Evolutionary conservation across 2,329 filamentous ascomycete genomes (phyloP), one percentile per base, ranked within the genome.

Genomic region (Hirsutella thompsonii): DNA sequence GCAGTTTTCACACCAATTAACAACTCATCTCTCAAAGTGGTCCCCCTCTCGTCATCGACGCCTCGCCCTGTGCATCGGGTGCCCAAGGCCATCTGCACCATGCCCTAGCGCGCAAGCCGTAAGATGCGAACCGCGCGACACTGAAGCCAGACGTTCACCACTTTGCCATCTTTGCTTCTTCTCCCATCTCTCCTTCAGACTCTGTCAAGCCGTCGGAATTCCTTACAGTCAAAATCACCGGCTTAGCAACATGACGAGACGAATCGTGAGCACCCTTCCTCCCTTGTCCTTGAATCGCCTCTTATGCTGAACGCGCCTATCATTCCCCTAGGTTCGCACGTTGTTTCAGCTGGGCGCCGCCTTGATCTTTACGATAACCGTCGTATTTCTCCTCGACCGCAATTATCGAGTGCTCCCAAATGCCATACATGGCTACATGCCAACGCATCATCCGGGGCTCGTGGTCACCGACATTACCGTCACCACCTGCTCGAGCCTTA

Each of bases 391-490:
- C 59, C 79, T 94, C 67, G 89, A 95, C 64, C 84, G 81, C 55
- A 85, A 83, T 58, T 94, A 92, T 67, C 76, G 84, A 50, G 83
- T 95, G 44, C 77, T 95, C 29, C 89, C 89, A 34, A 79, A 80
- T 53, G 76, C 82, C 45, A 82, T 95, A 50, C 89, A 95, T 68
- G 83, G 79, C 58, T 85, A 90, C 60, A 78, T 94, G 54, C 89
- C 89, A 20, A 76, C 79, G 46, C 88, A 94, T 61, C 84, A 93
- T 55, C 76, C 84, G 35, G 88, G 88, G 47, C 74, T 83, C 44
- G 79, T 94, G 53, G 77, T 94, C 52, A 94, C 86, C 55, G 89
- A 95, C 63, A 71, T 94, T 44, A 84, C 80, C 28, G 72, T 94
- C 47, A 73, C 76, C 16, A 81, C 73, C 39, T 95, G 89, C 63